phyloP scores from a whole-genome alignment of 345 rosid genomes.

The Crucihimalaya himalaica region DNA sequence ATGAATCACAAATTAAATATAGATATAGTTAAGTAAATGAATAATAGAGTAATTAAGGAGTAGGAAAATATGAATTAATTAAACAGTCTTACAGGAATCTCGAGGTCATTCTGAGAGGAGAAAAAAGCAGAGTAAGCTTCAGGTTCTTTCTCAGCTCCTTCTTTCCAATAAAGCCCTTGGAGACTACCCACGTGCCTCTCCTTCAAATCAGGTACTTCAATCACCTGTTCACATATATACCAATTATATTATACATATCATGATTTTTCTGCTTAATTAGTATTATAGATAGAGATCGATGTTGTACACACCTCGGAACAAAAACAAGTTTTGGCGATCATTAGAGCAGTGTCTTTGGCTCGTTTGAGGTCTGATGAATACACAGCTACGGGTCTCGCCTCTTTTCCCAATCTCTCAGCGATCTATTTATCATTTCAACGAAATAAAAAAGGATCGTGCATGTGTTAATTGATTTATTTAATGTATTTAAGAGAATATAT shows the following conservation, averaged over 20 bases:
- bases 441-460: not conserved
- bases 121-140: conserved; percentile 44
- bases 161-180: conserved; percentile 42
- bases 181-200: conserved; percentile 43
- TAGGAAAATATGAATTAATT: not conserved
- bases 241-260: not conserved
- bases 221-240: conserved; percentile 24
- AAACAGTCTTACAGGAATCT: conserved; percentile 39
- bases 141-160: conserved; percentile 42
- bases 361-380: conserved; percentile 43
- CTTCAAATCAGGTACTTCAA: conserved; percentile 38
- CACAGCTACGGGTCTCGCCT: conserved; percentile 34
- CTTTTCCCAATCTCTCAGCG: conserved; percentile 43
- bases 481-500: not conserved
- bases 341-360: conserved; percentile 43
- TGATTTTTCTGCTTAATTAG: not conserved
- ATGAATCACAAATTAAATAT: not conserved
- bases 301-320: conserved; percentile 26
- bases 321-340: conserved; percentile 36
- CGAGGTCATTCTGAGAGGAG: conserved; percentile 41
- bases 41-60: not conserved
- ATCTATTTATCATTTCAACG: conserved; percentile 12
- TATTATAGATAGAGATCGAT: not conserved
- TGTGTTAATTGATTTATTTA: not conserved
- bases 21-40: not conserved